Evolutionary conservation across 1,284 basidiomycete genomes (phyloP).

Genomic region (Ustilago shanxiensis): DNA sequence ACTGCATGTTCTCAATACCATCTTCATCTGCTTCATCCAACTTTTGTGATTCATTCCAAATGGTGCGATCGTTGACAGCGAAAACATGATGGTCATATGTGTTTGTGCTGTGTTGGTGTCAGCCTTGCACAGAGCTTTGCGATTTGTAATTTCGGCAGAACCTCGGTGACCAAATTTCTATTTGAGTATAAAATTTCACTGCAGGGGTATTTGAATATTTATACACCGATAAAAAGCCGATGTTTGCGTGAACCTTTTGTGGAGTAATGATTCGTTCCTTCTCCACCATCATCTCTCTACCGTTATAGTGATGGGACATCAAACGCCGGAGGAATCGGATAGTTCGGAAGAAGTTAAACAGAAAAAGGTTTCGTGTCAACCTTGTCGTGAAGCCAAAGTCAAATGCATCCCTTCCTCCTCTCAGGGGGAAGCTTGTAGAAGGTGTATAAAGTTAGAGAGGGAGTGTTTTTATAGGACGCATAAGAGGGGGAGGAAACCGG

Average conservation of each 20-base stretch:
- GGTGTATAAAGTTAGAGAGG: slow-evolving; percentile 32
- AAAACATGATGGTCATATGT: too few relatives aligned
- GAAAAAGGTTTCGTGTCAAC: slow-evolving; percentile 44
- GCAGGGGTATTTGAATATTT: background rate
- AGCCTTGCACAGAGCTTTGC: background rate
- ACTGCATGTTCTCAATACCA: background rate
- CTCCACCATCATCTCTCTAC: too few relatives aligned
- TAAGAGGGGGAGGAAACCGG: slow-evolving; percentile 44
- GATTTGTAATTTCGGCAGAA: background rate
- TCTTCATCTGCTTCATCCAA: too few relatives aligned
- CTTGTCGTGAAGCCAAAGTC: slow-evolving; percentile 45
- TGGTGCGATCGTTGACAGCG: too few relatives aligned
- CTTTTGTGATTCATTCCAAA: too few relatives aligned
- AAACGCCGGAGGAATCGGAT: background rate
- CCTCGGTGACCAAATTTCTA: slow-evolving; percentile 7
- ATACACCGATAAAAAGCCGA: background rate
- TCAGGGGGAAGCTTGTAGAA: slow-evolving; percentile 2
- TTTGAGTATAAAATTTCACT: background rate
- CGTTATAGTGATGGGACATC: background rate
- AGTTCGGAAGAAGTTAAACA: background rate
- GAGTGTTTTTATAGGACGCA: slow-evolving; percentile 34
- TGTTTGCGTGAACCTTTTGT: too few relatives aligned
- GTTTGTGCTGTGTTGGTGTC: too few relatives aligned
- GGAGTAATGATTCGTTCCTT: too few relatives aligned
- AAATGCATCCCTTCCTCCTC: slow-evolving; percentile 27